Conservation (phyloP, 768 basidiomycete genomes). For the Termitomyces eurrhizus region DNA sequence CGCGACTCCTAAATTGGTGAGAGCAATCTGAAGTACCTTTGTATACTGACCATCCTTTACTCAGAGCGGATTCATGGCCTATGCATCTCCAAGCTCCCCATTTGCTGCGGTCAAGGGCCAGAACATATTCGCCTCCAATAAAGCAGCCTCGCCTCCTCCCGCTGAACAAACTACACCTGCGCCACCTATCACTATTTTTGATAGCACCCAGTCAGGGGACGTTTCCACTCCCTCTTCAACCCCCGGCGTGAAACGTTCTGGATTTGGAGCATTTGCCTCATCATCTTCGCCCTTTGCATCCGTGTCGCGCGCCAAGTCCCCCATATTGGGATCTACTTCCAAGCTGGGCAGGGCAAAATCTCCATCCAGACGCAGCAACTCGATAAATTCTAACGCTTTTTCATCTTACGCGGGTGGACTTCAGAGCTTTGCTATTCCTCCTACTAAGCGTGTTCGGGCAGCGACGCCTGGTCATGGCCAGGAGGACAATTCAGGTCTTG, state of each 20-base stretch:
- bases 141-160: constrained; percentile 29
- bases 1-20: constrained; percentile 40
- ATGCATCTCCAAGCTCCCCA: constrained; percentile 70
- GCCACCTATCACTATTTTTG: constrained; percentile 7
- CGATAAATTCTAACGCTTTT: constrained; percentile 50
- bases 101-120: constrained; percentile 73
- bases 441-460: constrained; percentile 52
- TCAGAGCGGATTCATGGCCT: constrained; percentile 76
- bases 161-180: constrained; percentile 14
- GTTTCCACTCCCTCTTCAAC: constrained; percentile 18
- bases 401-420: constrained; percentile 53
- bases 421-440: constrained; percentile 49
- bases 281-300: constrained; percentile 27
- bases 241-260: constrained; percentile 28
- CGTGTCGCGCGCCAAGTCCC: constrained; percentile 48
- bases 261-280: constrained; percentile 30
- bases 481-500: constrained; percentile 32
- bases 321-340: constrained; percentile 39
- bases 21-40: constrained; percentile 17
- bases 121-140: constrained; percentile 44
- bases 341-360: constrained; percentile 49
- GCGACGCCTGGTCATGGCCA: constrained; percentile 46
- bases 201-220: constrained; percentile 13
- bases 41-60: constrained; percentile 10
- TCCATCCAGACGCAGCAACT: constrained; percentile 43